These are phyloP conservation scores for Alectoria sarmentosa DNA, from an alignment of 495 filamentous ascomycete genomes.

Conservation along the genomic window DNA sequence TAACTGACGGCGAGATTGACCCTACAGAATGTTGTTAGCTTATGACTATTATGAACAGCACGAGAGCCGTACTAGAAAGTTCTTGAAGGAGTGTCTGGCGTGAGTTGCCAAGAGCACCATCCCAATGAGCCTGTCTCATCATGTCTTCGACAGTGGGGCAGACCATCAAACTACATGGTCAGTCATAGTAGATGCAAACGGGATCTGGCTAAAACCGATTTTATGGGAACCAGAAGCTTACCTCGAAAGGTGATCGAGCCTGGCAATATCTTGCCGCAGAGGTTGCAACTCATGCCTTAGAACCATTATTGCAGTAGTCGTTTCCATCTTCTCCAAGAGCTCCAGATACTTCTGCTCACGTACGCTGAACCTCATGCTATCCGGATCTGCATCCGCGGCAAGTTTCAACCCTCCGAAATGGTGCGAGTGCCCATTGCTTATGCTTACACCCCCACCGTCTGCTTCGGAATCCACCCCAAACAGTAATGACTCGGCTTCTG, in stretches of 20 bases:
- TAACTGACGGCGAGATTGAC: conserved; percentile 92
- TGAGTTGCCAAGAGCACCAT: conserved; percentile 54
- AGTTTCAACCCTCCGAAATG: conserved; percentile 38
- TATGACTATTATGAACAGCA: neutral
- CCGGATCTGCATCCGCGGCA: conserved; percentile 49
- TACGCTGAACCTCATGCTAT: conserved; percentile 68
- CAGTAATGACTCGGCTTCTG: conserved; percentile 73
- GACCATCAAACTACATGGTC: conserved; percentile 66
- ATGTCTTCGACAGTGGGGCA: conserved; percentile 72
- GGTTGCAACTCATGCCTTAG: conserved; percentile 85
- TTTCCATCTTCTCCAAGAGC: conserved; percentile 69
- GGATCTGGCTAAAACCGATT: neutral
- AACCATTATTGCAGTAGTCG: conserved; percentile 66
- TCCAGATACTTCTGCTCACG: conserved; percentile 95
- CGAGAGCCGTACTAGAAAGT: conserved; percentile 62
- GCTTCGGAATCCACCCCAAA: conserved; percentile 51
- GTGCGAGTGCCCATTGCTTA: conserved; percentile 23
- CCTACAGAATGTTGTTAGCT: conserved; percentile 39
- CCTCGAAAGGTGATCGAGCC: conserved; percentile 80
- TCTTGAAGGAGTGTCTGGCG: conserved; percentile 67
- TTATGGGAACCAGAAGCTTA: conserved; percentile 28
- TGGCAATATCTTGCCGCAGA: conserved; percentile 66
- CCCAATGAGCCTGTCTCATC: conserved; percentile 76
- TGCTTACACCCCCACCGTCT: conserved; percentile 42
- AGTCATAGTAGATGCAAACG: conserved; percentile 8